Conservation (phyloP, 208 protist genomes). For the Leishmania martiniquensis region DNA sequence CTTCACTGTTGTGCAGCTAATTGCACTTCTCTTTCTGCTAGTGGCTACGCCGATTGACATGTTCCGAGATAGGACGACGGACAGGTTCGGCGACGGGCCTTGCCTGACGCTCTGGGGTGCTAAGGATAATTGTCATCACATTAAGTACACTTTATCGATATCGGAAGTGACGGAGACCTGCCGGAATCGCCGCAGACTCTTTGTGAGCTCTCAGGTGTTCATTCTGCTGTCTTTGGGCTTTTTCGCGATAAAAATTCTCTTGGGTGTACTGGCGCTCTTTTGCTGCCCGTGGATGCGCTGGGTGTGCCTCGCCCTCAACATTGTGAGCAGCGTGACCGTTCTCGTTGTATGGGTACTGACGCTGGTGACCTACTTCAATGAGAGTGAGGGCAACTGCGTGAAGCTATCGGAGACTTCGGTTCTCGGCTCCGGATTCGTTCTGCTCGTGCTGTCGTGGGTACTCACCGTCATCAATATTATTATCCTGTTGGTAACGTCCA, state of each 20-base stretch:
- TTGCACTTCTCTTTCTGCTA: neutral
- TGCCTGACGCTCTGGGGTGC: too few relatives aligned
- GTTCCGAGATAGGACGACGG: neutral
- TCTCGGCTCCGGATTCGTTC: conserved; percentile 46
- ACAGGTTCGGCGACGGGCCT: too few relatives aligned
- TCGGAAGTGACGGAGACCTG: too few relatives aligned
- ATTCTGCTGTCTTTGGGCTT: too few relatives aligned
- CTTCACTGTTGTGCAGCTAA: neutral
- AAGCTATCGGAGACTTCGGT: conserved; percentile 18
- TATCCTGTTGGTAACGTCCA: conserved; percentile 44
- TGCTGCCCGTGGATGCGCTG: conserved; percentile 48
- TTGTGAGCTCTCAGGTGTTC: too few relatives aligned
- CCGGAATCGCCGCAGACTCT: too few relatives aligned
- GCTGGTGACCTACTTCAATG: conserved; percentile 31
- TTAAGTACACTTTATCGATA: too few relatives aligned
- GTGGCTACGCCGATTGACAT: neutral
- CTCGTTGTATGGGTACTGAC: conserved; percentile 39
- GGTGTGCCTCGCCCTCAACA: conserved; percentile 36
- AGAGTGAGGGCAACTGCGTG: neutral
- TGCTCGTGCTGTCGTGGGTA: conserved; percentile 44
- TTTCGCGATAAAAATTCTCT: too few relatives aligned
- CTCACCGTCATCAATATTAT: conserved; percentile 45
- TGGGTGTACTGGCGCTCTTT: conserved; percentile 33
- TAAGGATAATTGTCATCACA: too few relatives aligned
- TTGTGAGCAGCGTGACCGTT: conserved; percentile 24